Percentiles rank a stretch among this genome's conserved stretches.
Conservation (phyloP, 1,284 basidiomycete genomes). For the Puccinia horiana region DNA sequence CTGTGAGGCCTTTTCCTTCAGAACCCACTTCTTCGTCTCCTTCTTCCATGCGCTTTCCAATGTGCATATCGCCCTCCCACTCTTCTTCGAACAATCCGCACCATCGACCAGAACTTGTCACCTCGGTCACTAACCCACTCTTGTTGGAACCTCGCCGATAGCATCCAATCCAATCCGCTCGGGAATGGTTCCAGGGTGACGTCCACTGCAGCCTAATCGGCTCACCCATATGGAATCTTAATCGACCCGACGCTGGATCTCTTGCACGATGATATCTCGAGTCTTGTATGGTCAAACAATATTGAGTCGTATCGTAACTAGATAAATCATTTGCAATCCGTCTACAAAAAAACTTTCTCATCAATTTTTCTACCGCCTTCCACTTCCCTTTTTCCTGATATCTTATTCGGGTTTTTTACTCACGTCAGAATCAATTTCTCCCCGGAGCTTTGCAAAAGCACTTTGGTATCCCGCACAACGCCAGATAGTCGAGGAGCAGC, state of each 20-base stretch:
- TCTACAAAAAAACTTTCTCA: slow-evolving; percentile 60
- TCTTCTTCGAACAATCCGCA: slow-evolving; percentile 84
- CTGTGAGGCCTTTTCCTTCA: background rate
- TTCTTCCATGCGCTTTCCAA: slow-evolving; percentile 60
- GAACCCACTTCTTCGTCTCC: slow-evolving; percentile 50
- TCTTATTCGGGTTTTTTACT: background rate
- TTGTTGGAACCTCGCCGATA: slow-evolving; percentile 87
- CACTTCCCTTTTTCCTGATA: background rate
- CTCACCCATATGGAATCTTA: slow-evolving; percentile 83
- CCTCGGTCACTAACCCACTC: slow-evolving; percentile 76
- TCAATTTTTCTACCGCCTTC: background rate
- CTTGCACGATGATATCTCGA: slow-evolving; percentile 56
- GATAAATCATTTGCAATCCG: slow-evolving; percentile 79
- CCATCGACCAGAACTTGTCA: slow-evolving; percentile 89
- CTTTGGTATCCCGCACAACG: slow-evolving; percentile 81
- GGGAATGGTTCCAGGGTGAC: slow-evolving; percentile 80
- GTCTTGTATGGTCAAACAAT: slow-evolving; percentile 69
- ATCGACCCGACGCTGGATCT: slow-evolving; percentile 59
- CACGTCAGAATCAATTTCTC: slow-evolving; percentile 67
- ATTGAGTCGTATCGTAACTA: slow-evolving; percentile 74
- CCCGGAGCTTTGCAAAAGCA: slow-evolving; percentile 83
- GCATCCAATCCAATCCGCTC: slow-evolving; percentile 96
- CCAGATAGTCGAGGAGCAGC: slow-evolving; percentile 57
- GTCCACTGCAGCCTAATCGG: slow-evolving; percentile 83
- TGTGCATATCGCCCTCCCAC: slow-evolving; percentile 82